Percentiles rank a stretch among this genome's conserved stretches.
These are phyloP conservation scores for Pseudognaphalium luteoalbum DNA, from an alignment of 129 eudicot species.

Conservation along the genomic window DNA sequence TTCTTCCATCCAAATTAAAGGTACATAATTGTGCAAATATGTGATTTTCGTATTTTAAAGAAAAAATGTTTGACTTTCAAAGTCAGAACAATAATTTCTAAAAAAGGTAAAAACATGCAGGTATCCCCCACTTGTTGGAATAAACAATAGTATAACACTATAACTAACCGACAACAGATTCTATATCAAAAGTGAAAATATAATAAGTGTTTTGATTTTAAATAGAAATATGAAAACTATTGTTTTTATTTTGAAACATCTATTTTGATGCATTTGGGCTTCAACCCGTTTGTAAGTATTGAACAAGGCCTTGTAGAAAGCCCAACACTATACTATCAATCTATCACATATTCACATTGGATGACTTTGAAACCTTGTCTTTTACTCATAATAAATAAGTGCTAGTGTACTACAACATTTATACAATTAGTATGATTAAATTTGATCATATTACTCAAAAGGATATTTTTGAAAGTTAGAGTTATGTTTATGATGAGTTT, in stretches of 20 bases:
- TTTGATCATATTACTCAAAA: too few relatives aligned
- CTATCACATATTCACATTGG: too few relatives aligned
- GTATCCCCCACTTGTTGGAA: constrained; percentile 33
- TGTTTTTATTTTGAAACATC: not conserved
- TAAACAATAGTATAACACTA: constrained; percentile 11
- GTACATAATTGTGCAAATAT: not conserved
- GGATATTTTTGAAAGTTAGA: too few relatives aligned
- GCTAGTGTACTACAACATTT: too few relatives aligned
- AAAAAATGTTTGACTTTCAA: not conserved
- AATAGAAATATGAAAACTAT: not conserved
- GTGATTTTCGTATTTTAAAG: not conserved
- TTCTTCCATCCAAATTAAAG: too few relatives aligned
- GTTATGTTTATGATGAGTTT: too few relatives aligned
- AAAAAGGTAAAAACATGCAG: constrained; percentile 35
- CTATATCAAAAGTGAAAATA: not conserved
- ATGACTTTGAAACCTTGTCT: too few relatives aligned
- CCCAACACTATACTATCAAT: not conserved
- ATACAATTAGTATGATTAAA: too few relatives aligned
- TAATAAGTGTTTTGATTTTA: not conserved
- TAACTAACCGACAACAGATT: constrained; percentile 5
- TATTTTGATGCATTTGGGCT: not conserved
- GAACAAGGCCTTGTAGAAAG: not conserved
- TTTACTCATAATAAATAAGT: too few relatives aligned
- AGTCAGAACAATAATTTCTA: constrained; percentile 20
- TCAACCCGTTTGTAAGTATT: not conserved